A percentile compares a stretch with the other conserved stretches of the same genome.
phyloP scores from a whole-genome alignment of 192 early-diverging fungal species.

The Coemansia sp. region DNA sequence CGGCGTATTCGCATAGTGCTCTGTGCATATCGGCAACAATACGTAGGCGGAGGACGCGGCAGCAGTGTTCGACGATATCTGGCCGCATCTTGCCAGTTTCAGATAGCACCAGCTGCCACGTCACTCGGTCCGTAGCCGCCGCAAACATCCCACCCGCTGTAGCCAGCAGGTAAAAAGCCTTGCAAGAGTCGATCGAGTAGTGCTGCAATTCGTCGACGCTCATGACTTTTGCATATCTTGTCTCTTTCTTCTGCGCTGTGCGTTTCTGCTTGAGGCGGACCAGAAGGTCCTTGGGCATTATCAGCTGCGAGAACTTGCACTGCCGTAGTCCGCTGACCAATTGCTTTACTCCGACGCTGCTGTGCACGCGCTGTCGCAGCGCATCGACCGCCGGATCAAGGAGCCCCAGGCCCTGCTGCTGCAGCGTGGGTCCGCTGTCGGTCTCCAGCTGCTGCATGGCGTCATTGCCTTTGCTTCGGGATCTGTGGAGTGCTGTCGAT shows the following conservation, averaged over 20 bases:
- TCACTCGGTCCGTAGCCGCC: constrained; percentile 10
- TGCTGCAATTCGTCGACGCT: constrained; percentile 35
- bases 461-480: not conserved
- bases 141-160: constrained; percentile 20
- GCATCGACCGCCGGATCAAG: not conserved
- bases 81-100: constrained; percentile 24
- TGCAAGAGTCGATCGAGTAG: constrained; percentile 9
- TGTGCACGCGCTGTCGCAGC: constrained; percentile 26
- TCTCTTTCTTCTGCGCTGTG: not conserved
- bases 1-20: constrained; percentile 10
- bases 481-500: no score
- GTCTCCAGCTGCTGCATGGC: constrained; percentile 11
- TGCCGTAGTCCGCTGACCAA: constrained; percentile 24
- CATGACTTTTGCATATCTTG: not conserved
- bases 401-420: constrained; percentile 1
- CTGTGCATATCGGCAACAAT: constrained; percentile 24
- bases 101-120: not conserved
- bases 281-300: constrained; percentile 10
- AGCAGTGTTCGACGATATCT: constrained; percentile 40
- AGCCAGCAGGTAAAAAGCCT: constrained; percentile 22
- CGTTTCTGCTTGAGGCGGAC: constrained; percentile 31
- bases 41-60: constrained; percentile 25
- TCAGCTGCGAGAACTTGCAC: constrained; percentile 17
- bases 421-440: constrained; percentile 6
- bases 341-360: constrained; percentile 37